Base-by-base conservation (phyloP, 768 basidiomycete species). In the Phaeotremella skinneri region DNA sequence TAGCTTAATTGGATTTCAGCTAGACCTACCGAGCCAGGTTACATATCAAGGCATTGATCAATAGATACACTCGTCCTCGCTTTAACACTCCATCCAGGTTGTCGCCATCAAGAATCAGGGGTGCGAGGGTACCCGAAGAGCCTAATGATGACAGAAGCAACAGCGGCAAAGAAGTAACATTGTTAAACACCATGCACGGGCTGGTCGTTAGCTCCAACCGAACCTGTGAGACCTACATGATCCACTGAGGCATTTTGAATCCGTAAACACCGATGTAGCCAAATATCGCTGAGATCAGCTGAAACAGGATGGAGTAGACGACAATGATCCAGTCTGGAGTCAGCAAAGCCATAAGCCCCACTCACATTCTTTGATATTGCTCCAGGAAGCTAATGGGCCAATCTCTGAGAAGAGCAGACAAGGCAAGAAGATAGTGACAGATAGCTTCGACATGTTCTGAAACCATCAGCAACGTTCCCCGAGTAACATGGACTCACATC, bases 391-490 rank as follows among this genome's bases (percentile, higher is more conserved):
- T n/a, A 71, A 47, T 1, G 75, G 73, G 0, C 76, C 76, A 23
- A 78, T 78, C 60, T 78, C 73, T 17, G 63, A 66, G 64, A 78
- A 78, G 21, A 78, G 62, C 25, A 78, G 60, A 25, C 63, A 66
- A 0, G 76, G 76, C 1, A 78, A 63, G 54, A 78, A 72, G 39
- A 76, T 43, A 11, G 64, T 67, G 0, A 74, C 74, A 14, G 66
- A 74, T 30, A 76, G 57, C 39, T 68, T 67, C 21, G 64, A 63
- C n/a, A 68, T 57, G 43, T 58, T 63, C 63, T 69, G 25, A 39
- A 43, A 26, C 26, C 23, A 7, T 21, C 16, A 20, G 41, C 42
- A 30, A 14, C 3, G 1, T 23, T 7, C 20, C 43, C 21, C 11
- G n/a, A 7, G 32, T n/a, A 6, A 42, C 11, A 25, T 39, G 14